phyloP scores from a whole-genome alignment of 208 protist species.

The Tritrichomonas foetus region DNA sequence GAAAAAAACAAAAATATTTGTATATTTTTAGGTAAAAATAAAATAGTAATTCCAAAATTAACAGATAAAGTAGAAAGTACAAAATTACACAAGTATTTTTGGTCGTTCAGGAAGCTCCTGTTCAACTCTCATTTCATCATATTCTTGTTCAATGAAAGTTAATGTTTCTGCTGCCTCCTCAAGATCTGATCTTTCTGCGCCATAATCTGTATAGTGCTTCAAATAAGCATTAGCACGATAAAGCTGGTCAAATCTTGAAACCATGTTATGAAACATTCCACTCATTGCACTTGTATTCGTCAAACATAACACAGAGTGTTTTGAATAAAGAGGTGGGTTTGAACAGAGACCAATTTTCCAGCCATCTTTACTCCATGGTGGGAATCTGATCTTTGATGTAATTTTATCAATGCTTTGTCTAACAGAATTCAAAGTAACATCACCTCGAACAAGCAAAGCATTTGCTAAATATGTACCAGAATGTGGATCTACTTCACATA shows the following conservation, averaged over 20 bases:
- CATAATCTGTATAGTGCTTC: conserved; percentile 74
- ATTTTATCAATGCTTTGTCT: conserved; percentile 74
- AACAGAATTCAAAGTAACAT: conserved; percentile 80
- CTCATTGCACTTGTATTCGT: conserved; percentile 78
- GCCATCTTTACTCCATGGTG: conserved; percentile 86
- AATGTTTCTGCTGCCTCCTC: background rate
- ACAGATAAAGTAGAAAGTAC: background rate
- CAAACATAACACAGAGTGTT: conserved; percentile 76
- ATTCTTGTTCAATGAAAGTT: background rate
- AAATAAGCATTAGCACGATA: conserved; percentile 76
- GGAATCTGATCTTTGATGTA: conserved; percentile 67
- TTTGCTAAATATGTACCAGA: conserved; percentile 68
- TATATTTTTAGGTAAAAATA: too few species aligned
- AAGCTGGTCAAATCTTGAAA: conserved; percentile 74
- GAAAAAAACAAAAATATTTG: too few species aligned
- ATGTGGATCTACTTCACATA: conserved; percentile 64
- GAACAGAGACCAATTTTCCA: conserved; percentile 86
- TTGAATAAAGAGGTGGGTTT: conserved; percentile 74
- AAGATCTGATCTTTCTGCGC: background rate
- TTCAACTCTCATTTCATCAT: background rate
- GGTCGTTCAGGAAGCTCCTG: background rate
- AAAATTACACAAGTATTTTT: background rate
- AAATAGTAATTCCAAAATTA: too few species aligned
- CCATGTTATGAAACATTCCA: conserved; percentile 66
- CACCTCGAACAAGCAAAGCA: conserved; percentile 75